Evolutionary conservation across 2,329 filamentous ascomycete genomes (phyloP).

Genomic region (Apiospora phragmitis): DNA sequence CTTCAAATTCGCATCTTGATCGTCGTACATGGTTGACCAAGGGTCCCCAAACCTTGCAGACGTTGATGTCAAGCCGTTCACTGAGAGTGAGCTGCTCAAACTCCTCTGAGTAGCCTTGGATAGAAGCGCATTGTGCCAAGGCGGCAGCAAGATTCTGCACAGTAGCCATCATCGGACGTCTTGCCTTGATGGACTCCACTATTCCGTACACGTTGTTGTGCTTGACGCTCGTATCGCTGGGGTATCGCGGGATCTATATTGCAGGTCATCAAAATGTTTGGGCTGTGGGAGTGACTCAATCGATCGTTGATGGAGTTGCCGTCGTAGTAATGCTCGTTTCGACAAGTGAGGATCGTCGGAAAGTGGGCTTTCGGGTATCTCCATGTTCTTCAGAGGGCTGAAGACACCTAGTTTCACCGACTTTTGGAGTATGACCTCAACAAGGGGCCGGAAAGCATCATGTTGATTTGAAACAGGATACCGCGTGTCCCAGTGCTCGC

Average conservation of each 20-base stretch:
- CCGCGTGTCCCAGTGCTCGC: slow-evolving; percentile 31
- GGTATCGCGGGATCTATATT: slow-evolving; percentile 22
- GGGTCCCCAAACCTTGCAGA: slow-evolving; percentile 26
- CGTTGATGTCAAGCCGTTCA: slow-evolving; percentile 23
- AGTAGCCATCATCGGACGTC: slow-evolving; percentile 19
- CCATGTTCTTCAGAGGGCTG: background rate
- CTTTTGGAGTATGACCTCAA: slow-evolving; percentile 28
- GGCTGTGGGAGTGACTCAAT: slow-evolving; percentile 12
- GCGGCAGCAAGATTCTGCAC: slow-evolving; percentile 20
- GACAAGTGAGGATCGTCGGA: slow-evolving; percentile 18
- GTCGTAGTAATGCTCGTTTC: slow-evolving; percentile 24
- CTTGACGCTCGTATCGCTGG: slow-evolving; percentile 16
- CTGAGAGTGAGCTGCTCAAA: slow-evolving; percentile 24
- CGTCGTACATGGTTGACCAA: slow-evolving; percentile 23
- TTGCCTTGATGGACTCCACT: slow-evolving; percentile 15
- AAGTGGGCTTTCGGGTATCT: no score
- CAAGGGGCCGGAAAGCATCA: slow-evolving; percentile 34
- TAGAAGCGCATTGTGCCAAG: slow-evolving; percentile 21
- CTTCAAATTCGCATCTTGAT: slow-evolving; percentile 12
- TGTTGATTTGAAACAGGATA: slow-evolving; percentile 38
- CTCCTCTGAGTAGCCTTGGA: slow-evolving; percentile 22
- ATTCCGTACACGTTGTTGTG: slow-evolving; percentile 23
- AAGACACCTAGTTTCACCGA: slow-evolving; percentile 28
- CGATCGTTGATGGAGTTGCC: slow-evolving; percentile 28
- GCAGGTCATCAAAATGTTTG: slow-evolving; percentile 12